Conservation (phyloP, 2,329 filamentous ascomycete species). For the Madurella fahalii region DNA sequence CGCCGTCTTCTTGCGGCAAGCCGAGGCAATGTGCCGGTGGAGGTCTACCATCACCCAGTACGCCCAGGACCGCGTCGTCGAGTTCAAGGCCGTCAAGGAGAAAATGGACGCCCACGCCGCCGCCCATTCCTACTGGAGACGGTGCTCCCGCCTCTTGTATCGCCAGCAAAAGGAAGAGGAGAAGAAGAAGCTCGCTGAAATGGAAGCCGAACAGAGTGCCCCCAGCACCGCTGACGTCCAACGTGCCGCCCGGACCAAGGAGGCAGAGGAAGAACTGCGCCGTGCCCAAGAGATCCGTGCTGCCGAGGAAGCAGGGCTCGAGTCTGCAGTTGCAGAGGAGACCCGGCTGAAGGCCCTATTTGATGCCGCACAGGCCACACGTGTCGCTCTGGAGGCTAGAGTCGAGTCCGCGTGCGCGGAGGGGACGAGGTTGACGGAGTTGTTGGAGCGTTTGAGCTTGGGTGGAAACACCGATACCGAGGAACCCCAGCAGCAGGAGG, state of each 20-base stretch:
- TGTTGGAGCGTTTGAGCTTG: background rate
- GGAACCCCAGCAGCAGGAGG: background rate
- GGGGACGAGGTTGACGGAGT: conserved; percentile 4
- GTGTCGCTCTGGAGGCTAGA: background rate
- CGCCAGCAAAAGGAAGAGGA: background rate
- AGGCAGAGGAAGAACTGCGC: background rate
- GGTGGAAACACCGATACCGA: background rate
- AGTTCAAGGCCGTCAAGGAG: background rate
- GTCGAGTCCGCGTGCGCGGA: conserved; percentile 7
- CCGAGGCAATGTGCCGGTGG: background rate
- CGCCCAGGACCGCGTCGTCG: background rate
- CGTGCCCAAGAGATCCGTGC: background rate
- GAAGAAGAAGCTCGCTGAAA: background rate
- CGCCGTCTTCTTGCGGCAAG: background rate
- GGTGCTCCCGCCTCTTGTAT: background rate
- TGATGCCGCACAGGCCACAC: background rate
- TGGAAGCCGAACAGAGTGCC: background rate
- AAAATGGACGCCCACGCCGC: background rate
- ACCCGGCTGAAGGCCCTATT: background rate
- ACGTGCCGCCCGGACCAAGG: background rate
- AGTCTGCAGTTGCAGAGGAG: conserved; percentile 7
- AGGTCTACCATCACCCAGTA: background rate
- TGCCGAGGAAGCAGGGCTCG: conserved; percentile 2
- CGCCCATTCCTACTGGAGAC: background rate
- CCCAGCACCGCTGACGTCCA: background rate